Conservation (phyloP, 23 red algal genomes). For the Gracilariopsis chorda region DNA sequence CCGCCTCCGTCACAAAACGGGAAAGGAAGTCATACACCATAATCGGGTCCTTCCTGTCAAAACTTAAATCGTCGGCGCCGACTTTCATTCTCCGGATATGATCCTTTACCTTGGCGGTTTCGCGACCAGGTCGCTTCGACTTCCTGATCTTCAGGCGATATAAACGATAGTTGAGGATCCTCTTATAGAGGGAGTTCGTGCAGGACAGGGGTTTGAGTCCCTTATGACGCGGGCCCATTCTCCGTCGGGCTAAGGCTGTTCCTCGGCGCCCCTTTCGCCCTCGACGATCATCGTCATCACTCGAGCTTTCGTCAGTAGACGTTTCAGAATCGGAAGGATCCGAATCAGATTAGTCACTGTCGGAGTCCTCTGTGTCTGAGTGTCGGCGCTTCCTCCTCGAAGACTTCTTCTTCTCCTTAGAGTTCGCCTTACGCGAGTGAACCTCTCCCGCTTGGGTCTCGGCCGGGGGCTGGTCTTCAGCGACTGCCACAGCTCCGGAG, state of each 20-base stretch:
- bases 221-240: no score
- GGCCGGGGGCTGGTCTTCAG: background rate
- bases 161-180: no score
- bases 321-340: background rate
- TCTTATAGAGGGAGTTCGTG: no score
- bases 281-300: background rate
- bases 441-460: background rate
- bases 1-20: no score
- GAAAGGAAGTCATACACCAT: no score
- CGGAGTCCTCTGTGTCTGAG: background rate
- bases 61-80: no score
- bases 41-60: no score
- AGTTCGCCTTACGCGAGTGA: background rate
- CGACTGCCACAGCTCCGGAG: background rate
- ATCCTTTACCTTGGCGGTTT: no score
- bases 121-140: no score
- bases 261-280: background rate
- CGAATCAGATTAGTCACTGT: background rate
- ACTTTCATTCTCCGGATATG: no score
- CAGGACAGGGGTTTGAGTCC: no score
- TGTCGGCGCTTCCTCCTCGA: background rate
- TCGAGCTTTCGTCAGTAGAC: background rate
- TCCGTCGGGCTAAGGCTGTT: background rate
- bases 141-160: no score
- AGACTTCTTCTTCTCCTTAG: background rate